Conservation (phyloP, 1,284 basidiomycete species). For the Ustilago sp. region DNA sequence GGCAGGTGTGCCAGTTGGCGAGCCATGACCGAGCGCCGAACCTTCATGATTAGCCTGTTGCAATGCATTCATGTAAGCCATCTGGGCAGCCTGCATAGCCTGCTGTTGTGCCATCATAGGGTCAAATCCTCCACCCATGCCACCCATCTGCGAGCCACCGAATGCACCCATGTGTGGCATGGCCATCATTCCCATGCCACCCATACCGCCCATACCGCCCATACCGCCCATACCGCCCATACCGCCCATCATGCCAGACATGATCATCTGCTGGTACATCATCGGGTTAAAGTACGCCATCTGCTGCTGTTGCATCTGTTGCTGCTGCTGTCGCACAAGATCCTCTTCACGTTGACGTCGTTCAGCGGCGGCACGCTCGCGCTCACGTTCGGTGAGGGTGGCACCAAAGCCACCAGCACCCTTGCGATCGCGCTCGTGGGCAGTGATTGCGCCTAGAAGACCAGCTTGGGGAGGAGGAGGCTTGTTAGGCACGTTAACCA, state of each 20-base stretch:
- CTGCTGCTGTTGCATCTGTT: conserved; percentile 83
- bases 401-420: conserved; percentile 94
- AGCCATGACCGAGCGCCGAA: conserved; percentile 35
- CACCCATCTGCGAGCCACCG: conserved; percentile 54
- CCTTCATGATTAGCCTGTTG: conserved; percentile 46
- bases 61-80: conserved; percentile 66
- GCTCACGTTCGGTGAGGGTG: conserved; percentile 90
- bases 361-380: conserved; percentile 76
- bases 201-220: conserved; percentile 48
- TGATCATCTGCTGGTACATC: conserved; percentile 71
- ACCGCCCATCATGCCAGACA: conserved; percentile 57
- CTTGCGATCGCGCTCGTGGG: conserved; percentile 92
- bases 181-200: conserved; percentile 64
- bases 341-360: conserved; percentile 88
- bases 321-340: conserved; percentile 86
- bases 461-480: conserved; percentile 95
- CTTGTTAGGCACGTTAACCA: conserved; percentile 93
- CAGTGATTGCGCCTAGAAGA: conserved; percentile 92
- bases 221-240: conserved; percentile 50
- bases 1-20: conserved; percentile 23
- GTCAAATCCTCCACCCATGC: conserved; percentile 41
- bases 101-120: conserved; percentile 62
- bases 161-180: conserved; percentile 47
- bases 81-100: conserved; percentile 66
- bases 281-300: conserved; percentile 70